phyloP scores from a whole-genome alignment of 805 yeast genomes.

The Teunomyces kruisii region DNA sequence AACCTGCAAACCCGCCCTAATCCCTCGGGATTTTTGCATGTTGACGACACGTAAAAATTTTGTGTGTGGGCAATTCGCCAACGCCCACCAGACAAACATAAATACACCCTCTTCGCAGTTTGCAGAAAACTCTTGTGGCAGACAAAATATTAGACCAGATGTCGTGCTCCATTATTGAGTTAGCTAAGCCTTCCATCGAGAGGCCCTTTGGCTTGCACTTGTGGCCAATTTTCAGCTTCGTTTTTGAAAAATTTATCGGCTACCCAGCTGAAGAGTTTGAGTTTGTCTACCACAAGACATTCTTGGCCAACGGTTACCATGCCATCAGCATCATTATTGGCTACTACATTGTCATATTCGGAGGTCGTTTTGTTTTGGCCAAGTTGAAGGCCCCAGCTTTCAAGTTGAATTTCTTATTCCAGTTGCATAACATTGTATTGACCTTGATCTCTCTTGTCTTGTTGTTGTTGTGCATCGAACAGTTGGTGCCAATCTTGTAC shows the following conservation, averaged over 20 bases:
- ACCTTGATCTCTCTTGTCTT: slow-evolving; percentile 67
- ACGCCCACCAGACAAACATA: not conserved
- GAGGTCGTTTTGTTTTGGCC: slow-evolving; percentile 70
- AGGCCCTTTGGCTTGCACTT: slow-evolving; percentile 58
- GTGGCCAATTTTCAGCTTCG: slow-evolving; percentile 65
- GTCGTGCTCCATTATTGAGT: slow-evolving; percentile 19
- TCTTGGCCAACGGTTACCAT: slow-evolving; percentile 62
- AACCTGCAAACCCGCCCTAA: not conserved
- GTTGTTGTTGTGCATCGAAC: slow-evolving; percentile 75
- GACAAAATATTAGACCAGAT: not conserved
- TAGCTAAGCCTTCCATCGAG: slow-evolving; percentile 36
- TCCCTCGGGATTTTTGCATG: not conserved
- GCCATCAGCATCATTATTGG: slow-evolving; percentile 45
- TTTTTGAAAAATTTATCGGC: slow-evolving; percentile 46
- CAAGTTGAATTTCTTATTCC: slow-evolving; percentile 74
- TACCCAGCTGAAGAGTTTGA: slow-evolving; percentile 65
- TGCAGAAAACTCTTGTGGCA: not conserved
- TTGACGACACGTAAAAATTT: slow-evolving; percentile 4
- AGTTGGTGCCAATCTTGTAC: slow-evolving; percentile 73
- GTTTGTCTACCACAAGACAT: slow-evolving; percentile 64
- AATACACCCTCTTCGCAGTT: not conserved
- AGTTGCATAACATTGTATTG: slow-evolving; percentile 77
- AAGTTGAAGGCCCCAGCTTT: slow-evolving; percentile 57
- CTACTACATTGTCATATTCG: slow-evolving; percentile 47
- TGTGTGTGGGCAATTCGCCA: slow-evolving; percentile 2